These are phyloP conservation scores for Madurella mycetomatis DNA, from an alignment of 2,329 filamentous ascomycete genomes.

Conservation along the genomic window DNA sequence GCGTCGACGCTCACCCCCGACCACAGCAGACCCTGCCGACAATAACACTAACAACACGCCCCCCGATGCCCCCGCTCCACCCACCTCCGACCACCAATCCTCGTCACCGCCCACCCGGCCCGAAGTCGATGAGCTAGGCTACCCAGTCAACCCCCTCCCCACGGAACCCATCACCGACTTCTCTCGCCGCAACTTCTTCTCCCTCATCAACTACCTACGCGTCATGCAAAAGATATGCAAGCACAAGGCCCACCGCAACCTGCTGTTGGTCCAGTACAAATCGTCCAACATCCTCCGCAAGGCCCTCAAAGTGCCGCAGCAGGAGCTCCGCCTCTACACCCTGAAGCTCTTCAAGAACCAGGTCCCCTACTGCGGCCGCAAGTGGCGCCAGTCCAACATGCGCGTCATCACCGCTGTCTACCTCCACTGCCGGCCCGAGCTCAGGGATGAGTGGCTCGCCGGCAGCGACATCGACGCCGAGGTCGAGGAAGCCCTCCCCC, in stretches of 20 bases:
- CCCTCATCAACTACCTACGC: constrained; percentile 89
- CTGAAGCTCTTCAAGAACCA: constrained; percentile 98
- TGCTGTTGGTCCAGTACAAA: constrained; percentile 93
- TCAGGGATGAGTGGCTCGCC: constrained; percentile 91
- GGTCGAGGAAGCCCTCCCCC: constrained; percentile 84
- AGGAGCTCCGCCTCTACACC: constrained; percentile 83
- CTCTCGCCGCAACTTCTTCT: constrained; percentile 92
- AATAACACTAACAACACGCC: not conserved
- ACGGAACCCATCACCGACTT: constrained; percentile 78
- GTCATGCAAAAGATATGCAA: constrained; percentile 98
- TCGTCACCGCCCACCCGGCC: constrained; percentile 36
- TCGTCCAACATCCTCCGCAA: constrained; percentile 89
- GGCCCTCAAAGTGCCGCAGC: constrained; percentile 84
- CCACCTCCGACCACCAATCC: constrained; percentile 7
- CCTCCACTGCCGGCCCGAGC: constrained; percentile 84
- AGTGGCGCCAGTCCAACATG: constrained; percentile 98
- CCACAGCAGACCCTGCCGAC: not conserved
- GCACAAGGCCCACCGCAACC: constrained; percentile 87
- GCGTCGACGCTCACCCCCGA: constrained; percentile 44
- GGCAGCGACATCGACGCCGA: constrained; percentile 90
- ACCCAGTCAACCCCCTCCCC: constrained; percentile 67
- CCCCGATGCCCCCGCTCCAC: constrained; percentile 10
- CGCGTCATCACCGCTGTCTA: constrained; percentile 97
- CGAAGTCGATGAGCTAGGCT: constrained; percentile 82
- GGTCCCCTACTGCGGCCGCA: constrained; percentile 94